Conservation (phyloP, 805 yeast genomes). For the Candida nemodendra region DNA sequence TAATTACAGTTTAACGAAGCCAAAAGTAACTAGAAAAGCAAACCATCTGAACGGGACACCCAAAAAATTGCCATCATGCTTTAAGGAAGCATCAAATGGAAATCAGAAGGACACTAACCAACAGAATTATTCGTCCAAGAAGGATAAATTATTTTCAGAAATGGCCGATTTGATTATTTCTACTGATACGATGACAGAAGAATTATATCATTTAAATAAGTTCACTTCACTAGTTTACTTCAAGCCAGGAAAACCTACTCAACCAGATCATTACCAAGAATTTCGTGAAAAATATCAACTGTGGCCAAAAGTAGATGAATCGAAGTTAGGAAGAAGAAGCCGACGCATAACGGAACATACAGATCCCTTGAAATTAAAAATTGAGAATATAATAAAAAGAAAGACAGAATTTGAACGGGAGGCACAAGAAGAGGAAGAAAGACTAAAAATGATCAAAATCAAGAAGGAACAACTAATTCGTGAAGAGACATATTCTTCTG, state of each 20-base stretch:
- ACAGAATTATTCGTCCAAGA: conserved; percentile 4
- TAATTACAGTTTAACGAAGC: conserved; percentile 9
- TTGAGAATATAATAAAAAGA: conserved; percentile 15
- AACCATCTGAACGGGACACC: conserved; percentile 1
- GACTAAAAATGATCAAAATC: conserved; percentile 1
- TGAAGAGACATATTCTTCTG: conserved; percentile 3
- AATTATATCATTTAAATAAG: conserved; percentile 60
- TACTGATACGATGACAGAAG: conserved; percentile 52
- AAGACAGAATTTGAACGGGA: conserved; percentile 5
- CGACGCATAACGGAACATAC: conserved; percentile 22
- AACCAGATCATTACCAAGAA: conserved; percentile 33
- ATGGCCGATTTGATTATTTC: conserved; percentile 44
- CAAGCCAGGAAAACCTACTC: conserved; percentile 48
- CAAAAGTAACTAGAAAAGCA: conserved; percentile 1
- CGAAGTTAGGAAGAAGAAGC: conserved; percentile 26
- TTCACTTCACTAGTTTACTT: conserved; percentile 61
- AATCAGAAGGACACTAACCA: conserved; percentile 6
- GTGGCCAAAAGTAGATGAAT: conserved; percentile 36
- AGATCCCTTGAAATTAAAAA: conserved; percentile 25
- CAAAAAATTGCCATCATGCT: conserved; percentile 6
- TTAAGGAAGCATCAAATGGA: conserved; percentile 3
- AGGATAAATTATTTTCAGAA: conserved; percentile 24
- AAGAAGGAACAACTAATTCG: conserved; percentile 1
- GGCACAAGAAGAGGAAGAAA: conserved; percentile 6
- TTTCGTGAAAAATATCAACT: conserved; percentile 35